These are phyloP conservation scores for Mentha longifolia DNA, from an alignment of 257 asterid species.

Conservation along the genomic window DNA sequence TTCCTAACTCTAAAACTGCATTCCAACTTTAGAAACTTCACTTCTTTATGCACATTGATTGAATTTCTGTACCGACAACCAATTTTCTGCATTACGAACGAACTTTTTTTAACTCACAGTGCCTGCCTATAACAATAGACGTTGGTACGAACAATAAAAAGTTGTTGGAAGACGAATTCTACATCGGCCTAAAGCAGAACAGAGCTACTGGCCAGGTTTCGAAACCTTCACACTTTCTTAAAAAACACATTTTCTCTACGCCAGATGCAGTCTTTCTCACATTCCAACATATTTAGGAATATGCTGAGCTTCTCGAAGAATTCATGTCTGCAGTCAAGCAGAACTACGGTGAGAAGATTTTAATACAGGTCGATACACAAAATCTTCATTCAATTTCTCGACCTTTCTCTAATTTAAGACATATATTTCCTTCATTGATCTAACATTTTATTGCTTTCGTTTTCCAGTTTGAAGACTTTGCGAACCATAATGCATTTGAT, in stretches of 20 bases:
- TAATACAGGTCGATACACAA: conserved; percentile 58
- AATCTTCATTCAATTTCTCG: background rate
- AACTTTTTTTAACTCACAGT: conserved; percentile 42
- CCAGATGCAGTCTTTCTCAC: conserved; percentile 20
- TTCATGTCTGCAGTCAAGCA: conserved; percentile 88
- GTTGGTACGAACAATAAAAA: conserved; percentile 88
- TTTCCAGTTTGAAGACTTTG: conserved; percentile 90
- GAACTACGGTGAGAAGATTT: conserved; percentile 85
- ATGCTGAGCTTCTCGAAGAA: conserved; percentile 82
- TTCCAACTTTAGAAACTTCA: background rate
- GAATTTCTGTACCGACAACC: background rate
- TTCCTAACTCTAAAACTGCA: conserved; percentile 1
- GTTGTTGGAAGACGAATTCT: conserved; percentile 82
- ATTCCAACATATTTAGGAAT: conserved; percentile 54
- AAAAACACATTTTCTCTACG: conserved; percentile 13
- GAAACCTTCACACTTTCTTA: conserved; percentile 7
- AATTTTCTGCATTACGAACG: background rate
- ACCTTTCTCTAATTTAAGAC: background rate
- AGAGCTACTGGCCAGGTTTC: conserved; percentile 85
- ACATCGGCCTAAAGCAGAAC: conserved; percentile 80
- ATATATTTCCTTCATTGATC: background rate
- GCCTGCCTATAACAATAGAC: conserved; percentile 87
- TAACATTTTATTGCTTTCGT: conserved; percentile 1
- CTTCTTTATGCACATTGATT: background rate
- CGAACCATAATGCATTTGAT: conserved; percentile 88